Base-by-base conservation (phyloP, 768 basidiomycete species). In the Exidia glandulosa region DNA sequence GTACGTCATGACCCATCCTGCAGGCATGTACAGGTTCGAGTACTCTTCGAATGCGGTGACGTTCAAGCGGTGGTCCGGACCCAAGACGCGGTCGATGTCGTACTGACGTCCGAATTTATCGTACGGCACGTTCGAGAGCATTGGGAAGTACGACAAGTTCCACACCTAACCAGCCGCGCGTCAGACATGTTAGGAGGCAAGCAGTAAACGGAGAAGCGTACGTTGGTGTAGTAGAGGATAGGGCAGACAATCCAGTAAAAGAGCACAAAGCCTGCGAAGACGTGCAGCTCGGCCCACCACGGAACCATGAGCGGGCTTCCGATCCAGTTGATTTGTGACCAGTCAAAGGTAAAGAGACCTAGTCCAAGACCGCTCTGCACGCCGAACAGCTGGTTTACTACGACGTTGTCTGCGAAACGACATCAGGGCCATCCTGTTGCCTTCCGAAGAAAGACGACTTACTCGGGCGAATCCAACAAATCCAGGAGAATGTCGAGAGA, bases 381-480 rank as follows among this genome's bases (percentile, higher is more conserved):
- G 31, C 79, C 79, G 60, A 80, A 79, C 4, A 80, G 68, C 65
- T 80, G 74, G 62, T 79, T 79, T 65, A 79, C 70, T 56, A 77
- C 68, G 33, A 68, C 59, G 59, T 71, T 72, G 63, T 76, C 65
- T 69, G 13, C 63, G 65, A 4, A 60, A 64, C 2, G 6, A 29
- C 13, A 48, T 31, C 29, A 37, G 36, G 27, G 9, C 12, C n/a
- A 45, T 29, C 9, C 6, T 10, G 19, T 10, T 2, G 31, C 10
- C 4, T 33, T 16, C 29, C 3, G 3, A 34, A 34, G 47, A 33
- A 19, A 30, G 29, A 2, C 14, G 16, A 60, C 66, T 13, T 27
- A 72, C 72, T 66, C 2, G 74, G 74, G 13, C 64, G 64, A 56
- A 77, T 77, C 79, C 79, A 80, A 66, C 78, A 80, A 19, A 76